A percentile compares a stretch with the other conserved stretches of the same genome.
phyloP scores from a whole-genome alignment of 768 basidiomycete species.

The Dentipellis sp. region DNA sequence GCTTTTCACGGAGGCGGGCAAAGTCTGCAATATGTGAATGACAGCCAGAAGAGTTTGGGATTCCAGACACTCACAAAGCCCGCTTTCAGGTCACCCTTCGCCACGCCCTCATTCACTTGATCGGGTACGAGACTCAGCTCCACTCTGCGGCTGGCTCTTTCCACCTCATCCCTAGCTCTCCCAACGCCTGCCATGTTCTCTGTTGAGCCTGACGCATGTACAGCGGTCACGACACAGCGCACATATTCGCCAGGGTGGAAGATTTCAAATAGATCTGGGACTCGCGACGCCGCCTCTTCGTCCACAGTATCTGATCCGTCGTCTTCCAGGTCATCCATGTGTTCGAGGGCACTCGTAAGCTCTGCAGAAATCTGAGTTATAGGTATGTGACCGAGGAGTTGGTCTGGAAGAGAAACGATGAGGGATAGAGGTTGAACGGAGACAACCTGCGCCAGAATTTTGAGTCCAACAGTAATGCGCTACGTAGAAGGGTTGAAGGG shows the following conservation, averaged over 20 bases:
- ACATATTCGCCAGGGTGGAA: conserved; percentile 85
- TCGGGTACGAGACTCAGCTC: conserved; percentile 82
- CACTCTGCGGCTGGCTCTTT: conserved; percentile 63
- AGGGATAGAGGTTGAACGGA: conserved; percentile 83
- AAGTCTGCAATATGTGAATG: conserved; percentile 36
- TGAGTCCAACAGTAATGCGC: conserved; percentile 3
- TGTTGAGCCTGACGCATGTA: conserved; percentile 59
- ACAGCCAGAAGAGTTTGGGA: background rate
- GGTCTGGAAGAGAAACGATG: conserved; percentile 90
- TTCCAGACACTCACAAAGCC: conserved; percentile 55
- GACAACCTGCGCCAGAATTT: conserved; percentile 66
- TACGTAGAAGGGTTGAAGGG: background rate
- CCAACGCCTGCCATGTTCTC: conserved; percentile 41
- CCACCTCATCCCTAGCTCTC: conserved; percentile 58
- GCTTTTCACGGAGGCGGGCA: conserved; percentile 71
- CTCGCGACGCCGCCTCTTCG: conserved; percentile 28
- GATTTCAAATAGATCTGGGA: conserved; percentile 68
- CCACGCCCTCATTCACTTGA: conserved; percentile 74
- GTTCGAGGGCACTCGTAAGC: conserved; percentile 64
- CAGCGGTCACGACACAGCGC: conserved; percentile 61
- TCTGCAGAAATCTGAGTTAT: conserved; percentile 86
- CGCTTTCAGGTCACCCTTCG: conserved; percentile 62
- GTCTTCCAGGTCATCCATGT: conserved; percentile 40
- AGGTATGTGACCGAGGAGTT: conserved; percentile 87
- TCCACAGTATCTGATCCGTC: conserved; percentile 39